Base-by-base conservation (phyloP, 805 yeast genomes). In the Yarrowia sp. region DNA sequence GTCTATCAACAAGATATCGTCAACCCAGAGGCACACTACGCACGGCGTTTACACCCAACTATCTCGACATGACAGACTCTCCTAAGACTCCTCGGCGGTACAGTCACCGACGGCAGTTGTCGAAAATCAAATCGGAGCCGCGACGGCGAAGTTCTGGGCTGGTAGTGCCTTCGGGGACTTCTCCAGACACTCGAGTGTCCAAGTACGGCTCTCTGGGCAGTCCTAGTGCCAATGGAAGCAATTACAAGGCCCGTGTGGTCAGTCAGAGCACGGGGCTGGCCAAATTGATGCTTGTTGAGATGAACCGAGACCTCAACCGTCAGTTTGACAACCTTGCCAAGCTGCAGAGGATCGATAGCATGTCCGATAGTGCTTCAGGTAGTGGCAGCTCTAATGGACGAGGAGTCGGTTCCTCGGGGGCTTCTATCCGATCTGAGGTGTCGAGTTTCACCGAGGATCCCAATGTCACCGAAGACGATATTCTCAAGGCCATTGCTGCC, bases 261-360 rank as follows among this genome's bases (percentile, higher is more conserved):
- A 61, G 66, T 15, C 66, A 61, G 46, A 47, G 66, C 53, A 46
- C 66, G 14, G 66, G 66, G 2, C 30, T 61, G 30, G 66, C 55
- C 43, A 61, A 61, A 36, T n/a, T 61, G 30, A 61, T 61, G 66
- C 66, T 61, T 1, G 66, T 61, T 1, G 66, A 61, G 30, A 61
- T 46, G 55, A 61, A 61, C 30, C 55, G 66, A 14, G 66, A 61
- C 34, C 53, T 47, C 36, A 61, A 61, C 36, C 44, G 55, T 15
- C 66, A 46, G 12, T 47, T 46, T 39, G 55, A 47, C 30, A 14
- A 3, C 4, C n/a, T 47, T 9, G 50, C 39, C 17, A 58, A 58
- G 64, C 33, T 58, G 33, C 64, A 43, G 4, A 34, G 55, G 13
- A 61, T 61, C 9, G 38, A 19, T 13, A 44, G 55, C 15, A 20